Base-by-base conservation (phyloP, 2,329 filamentous ascomycete species). In the Penicillium sclerotiorum region DNA sequence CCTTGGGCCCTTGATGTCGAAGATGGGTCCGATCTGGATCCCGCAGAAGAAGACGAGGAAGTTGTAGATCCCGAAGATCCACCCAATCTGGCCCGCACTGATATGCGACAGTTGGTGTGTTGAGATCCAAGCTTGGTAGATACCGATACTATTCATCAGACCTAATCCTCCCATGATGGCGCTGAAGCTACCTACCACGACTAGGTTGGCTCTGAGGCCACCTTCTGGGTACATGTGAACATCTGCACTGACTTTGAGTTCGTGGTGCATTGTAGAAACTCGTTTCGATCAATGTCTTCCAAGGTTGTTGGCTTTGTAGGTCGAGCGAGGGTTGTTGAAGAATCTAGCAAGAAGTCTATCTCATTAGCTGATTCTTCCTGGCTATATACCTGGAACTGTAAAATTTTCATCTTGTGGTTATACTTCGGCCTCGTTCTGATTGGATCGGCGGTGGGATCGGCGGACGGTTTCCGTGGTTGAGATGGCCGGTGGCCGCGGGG, bases 171-270 rank as follows among this genome's bases (percentile, higher is more conserved):
- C 66, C 20, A 73, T 59, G 55, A 76, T 71, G 21, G 65, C 63
- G 58, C 67, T 73, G 60, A 68, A 75, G 13, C 72, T 66, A 5
- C 73, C 75, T 2, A 70, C 51, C 1, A 76, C 75, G 1, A 76
- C 73, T 0, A 72, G 64, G 72, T 75, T 77, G 27, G 75, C 73
- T 33, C 59, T 52, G 2, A 65, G 50, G 0, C 74, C 74, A 13
- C 75, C 74, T 50, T 77, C 75, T 0, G 75, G 74, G 49, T 64
- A 68, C 27, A 45, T 47, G 30, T 52, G 37, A 41, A 42, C 43
- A 36, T 50, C 33, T 45, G 42, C 43, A 36, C 53, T 30, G 35
- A n/a, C 2, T 36, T 53, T 47, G 8, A 50, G 41, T 49, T 57
- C 50, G 36, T 46, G 33, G 38, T 59, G 54, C 54, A 55, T 57